phyloP scores from a whole-genome alignment of 495 filamentous ascomycete species.

The Baudoinia panamericana region DNA sequence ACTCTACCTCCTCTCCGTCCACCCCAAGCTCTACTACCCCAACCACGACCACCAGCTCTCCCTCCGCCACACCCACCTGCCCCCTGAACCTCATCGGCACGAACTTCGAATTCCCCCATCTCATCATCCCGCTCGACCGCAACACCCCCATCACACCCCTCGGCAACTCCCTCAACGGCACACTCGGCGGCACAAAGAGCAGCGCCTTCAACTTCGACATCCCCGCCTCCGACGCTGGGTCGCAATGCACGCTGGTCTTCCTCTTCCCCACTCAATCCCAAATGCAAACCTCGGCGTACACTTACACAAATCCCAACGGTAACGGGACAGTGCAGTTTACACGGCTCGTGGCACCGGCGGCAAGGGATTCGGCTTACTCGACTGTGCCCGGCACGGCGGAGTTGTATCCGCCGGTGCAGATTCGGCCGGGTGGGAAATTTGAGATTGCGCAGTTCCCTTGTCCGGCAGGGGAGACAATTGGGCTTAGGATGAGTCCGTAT shows the following conservation, averaged over 20 bases:
- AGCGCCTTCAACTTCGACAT: slow-evolving; percentile 15
- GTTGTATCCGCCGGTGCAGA: not conserved
- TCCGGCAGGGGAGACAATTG: slow-evolving; percentile 5
- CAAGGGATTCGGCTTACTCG: slow-evolving; percentile 8
- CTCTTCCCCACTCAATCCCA: slow-evolving; percentile 7
- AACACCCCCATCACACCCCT: slow-evolving; percentile 12
- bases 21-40: not conserved
- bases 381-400: not conserved
- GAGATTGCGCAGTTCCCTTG: not conserved
- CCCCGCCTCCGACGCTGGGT: slow-evolving; percentile 14
- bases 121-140: slow-evolving; percentile 25
- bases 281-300: slow-evolving; percentile 13
- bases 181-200: not conserved
- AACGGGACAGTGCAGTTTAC: slow-evolving; percentile 7
- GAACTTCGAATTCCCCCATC: slow-evolving; percentile 19
- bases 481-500: slow-evolving; percentile 4
- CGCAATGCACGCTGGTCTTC: slow-evolving; percentile 16
- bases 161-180: slow-evolving; percentile 6
- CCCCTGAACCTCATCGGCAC: slow-evolving; percentile 6
- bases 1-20: not conserved
- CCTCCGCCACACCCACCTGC: slow-evolving; percentile 5
- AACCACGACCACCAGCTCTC: not conserved
- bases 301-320: slow-evolving; percentile 8
- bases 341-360: not conserved
- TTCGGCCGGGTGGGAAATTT: slow-evolving; percentile 15